Percentiles rank a stretch among this genome's conserved stretches.
phyloP scores from a whole-genome alignment of 73 alveolate genomes.

The Tetrahymena thermophila region DNA sequence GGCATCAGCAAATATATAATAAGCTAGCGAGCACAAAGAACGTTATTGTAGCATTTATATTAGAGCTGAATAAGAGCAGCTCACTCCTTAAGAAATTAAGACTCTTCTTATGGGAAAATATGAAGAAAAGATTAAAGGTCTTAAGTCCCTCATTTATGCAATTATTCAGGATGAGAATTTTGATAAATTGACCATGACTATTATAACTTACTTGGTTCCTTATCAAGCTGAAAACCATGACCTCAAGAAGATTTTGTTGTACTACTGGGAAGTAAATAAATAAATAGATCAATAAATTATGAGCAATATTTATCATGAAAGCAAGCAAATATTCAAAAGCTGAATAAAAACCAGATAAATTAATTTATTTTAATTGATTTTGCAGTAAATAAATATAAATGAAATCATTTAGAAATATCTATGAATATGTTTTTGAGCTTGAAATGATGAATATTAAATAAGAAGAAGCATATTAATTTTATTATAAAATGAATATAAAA shows the following conservation, averaged over 20 bases:
- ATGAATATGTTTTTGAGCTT: no score
- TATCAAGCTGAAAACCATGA: constrained; percentile 75
- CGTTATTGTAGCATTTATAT: not conserved
- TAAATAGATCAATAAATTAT: not conserved
- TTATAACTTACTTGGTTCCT: constrained; percentile 72
- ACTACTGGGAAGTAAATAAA: constrained; percentile 90
- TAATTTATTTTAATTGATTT: no score
- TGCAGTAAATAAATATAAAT: no score
- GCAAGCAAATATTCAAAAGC: not conserved
- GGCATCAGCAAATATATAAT: not conserved
- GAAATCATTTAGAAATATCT: no score
- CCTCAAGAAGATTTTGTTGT: constrained; percentile 80
- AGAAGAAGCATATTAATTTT: not conserved
- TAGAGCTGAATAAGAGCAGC: not conserved
- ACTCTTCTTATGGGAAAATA: constrained; percentile 65
- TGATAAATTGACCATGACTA: constrained; percentile 87
- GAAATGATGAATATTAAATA: no score
- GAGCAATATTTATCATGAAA: not conserved
- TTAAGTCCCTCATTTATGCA: constrained; percentile 77
- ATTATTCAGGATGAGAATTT: constrained; percentile 86
- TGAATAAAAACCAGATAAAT: no score
- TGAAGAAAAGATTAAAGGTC: constrained; percentile 73
- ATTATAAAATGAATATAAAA: not conserved
- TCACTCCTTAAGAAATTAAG: not conserved
- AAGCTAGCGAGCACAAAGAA: not conserved